phyloP scores from a whole-genome alignment of 2,329 filamentous ascomycete species.

The Graphilbum sp. region DNA sequence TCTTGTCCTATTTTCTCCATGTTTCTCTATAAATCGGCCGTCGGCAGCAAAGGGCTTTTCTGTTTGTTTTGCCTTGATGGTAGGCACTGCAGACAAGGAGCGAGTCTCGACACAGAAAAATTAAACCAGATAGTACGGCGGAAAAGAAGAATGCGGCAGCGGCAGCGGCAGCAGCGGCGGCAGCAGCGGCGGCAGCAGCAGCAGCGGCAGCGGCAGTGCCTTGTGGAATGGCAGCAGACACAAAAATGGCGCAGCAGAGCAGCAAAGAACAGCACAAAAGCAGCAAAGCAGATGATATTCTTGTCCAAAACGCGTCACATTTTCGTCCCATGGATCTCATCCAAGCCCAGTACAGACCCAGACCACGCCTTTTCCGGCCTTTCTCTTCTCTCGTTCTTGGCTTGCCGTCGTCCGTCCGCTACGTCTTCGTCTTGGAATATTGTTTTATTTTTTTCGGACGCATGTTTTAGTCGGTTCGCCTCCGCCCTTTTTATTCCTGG shows the following conservation, averaged over 20 bases:
- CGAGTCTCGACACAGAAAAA: slow-evolving; percentile 4
- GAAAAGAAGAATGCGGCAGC: slow-evolving; percentile 4
- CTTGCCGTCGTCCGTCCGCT: no score
- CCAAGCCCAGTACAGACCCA: neutral
- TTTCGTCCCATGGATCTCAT: neutral
- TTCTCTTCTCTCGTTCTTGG: no score
- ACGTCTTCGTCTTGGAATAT: no score
- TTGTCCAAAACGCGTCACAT: neutral
- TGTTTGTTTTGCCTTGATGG: slow-evolving; percentile 1
- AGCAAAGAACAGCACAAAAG: slow-evolving; percentile 2
- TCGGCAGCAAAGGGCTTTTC: slow-evolving; percentile 1
- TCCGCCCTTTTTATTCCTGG: no score
- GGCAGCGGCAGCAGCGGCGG: slow-evolving; percentile 7
- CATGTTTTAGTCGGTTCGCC: no score
- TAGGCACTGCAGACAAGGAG: neutral
- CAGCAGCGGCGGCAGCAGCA: no score
- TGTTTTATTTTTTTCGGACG: no score
- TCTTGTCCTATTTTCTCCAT: neutral
- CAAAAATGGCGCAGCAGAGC: slow-evolving; percentile 1
- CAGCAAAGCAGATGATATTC: slow-evolving; percentile 1
- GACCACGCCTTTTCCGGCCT: no score
- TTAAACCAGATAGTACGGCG: slow-evolving; percentile 9
- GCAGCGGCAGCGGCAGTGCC: slow-evolving; percentile 3
- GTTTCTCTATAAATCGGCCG: neutral
- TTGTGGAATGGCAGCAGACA: no score